These are phyloP conservation scores for Gossypium thurberi DNA, from an alignment of 345 rosid species.

Conservation along the genomic window DNA sequence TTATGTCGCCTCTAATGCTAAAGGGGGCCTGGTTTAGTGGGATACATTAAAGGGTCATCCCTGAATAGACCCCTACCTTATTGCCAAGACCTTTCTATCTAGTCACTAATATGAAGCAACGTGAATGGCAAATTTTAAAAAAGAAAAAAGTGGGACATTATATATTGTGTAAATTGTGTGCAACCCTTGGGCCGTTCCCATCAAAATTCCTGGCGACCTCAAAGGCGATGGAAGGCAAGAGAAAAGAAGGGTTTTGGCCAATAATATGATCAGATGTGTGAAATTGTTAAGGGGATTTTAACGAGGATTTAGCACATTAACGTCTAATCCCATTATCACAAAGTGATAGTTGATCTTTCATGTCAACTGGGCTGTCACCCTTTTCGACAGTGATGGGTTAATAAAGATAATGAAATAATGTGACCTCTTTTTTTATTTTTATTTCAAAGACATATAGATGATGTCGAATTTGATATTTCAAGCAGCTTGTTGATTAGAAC, in stretches of 20 bases:
- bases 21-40: constrained; percentile 27
- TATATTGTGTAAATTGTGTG: constrained; percentile 19
- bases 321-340: constrained; percentile 48
- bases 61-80: constrained; percentile 23
- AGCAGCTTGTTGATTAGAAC: constrained; percentile 26
- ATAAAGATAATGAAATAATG: constrained; percentile 20
- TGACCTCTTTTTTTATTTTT: not conserved
- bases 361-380: constrained; percentile 54
- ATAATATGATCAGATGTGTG: not conserved
- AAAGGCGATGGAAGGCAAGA: not conserved
- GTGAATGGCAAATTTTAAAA: constrained; percentile 24
- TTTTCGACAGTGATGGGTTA: constrained; percentile 22
- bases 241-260: constrained; percentile 13
- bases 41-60: constrained; percentile 24
- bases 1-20: constrained; percentile 25
- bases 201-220: constrained; percentile 10
- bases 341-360: constrained; percentile 49
- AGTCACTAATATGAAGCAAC: constrained; percentile 19
- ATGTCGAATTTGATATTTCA: constrained; percentile 27
- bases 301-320: constrained; percentile 34
- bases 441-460: constrained; percentile 39
- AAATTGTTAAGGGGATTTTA: constrained; percentile 35
- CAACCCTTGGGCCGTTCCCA: constrained; percentile 25
- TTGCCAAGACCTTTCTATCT: not conserved
- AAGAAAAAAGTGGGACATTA: not conserved